phyloP scores from a whole-genome alignment of 148 eudicot genomes.

The Agrostemma githago region DNA sequence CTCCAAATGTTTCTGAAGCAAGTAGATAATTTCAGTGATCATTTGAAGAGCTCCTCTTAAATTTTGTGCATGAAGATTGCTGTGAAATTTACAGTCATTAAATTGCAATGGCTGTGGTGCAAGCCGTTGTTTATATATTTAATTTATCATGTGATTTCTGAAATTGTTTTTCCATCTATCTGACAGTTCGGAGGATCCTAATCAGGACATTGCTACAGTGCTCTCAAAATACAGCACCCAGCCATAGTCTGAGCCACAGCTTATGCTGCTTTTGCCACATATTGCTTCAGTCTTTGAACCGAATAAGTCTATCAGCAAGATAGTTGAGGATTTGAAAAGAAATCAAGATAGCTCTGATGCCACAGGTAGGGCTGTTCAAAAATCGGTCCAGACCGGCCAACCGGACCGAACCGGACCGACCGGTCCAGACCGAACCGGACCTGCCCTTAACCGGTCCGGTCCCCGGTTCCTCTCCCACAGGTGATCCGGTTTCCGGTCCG shows the following conservation, averaged over 20 bases:
- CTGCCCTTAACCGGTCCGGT: too few relatives aligned
- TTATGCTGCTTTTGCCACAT: constrained; percentile 65
- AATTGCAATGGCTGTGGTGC: too few relatives aligned
- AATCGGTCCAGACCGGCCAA: too few relatives aligned
- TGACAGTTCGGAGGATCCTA: constrained; percentile 68
- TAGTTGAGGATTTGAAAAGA: constrained; percentile 53
- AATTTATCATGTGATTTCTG: background rate
- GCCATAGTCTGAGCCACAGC: constrained; percentile 62
- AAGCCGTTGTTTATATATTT: background rate
- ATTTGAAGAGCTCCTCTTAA: background rate
- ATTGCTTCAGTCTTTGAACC: constrained; percentile 63
- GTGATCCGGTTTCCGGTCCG: too few relatives aligned
- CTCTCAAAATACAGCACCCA: constrained; percentile 51
- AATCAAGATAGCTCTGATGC: constrained; percentile 58
- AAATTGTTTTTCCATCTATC: background rate
- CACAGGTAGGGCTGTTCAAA: too few relatives aligned
- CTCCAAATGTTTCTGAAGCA: constrained; percentile 16
- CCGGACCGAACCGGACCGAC: too few relatives aligned
- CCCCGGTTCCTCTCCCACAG: too few relatives aligned
- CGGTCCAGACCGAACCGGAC: too few relatives aligned
- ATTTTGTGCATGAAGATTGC: constrained; percentile 1
- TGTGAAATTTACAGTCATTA: too few relatives aligned
- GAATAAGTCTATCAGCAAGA: constrained; percentile 53
- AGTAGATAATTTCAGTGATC: constrained; percentile 16
- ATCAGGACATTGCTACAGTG: constrained; percentile 45